Evolutionary conservation across 345 rosid species (phyloP).

Genomic region (Heritiera fomes): DNA sequence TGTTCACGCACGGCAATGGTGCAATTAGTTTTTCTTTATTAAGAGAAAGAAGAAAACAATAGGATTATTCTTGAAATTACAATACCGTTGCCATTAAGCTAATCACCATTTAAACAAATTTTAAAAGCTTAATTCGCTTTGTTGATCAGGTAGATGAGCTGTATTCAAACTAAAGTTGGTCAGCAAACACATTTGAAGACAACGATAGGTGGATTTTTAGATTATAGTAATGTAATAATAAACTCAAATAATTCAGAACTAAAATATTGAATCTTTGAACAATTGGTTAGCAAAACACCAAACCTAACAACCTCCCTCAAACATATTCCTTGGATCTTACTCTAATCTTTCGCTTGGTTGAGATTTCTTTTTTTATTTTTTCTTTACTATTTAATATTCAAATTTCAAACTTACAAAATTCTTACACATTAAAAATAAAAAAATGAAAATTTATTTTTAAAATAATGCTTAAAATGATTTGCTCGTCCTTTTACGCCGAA

Average conservation of each 20-base stretch:
- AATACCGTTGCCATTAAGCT: not conserved
- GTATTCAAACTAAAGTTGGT: slow-evolving; percentile 12
- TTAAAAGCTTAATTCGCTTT: not conserved
- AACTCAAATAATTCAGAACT: not conserved
- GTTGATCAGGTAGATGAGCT: slow-evolving; percentile 8
- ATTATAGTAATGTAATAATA: not conserved
- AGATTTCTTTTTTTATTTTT: not conserved
- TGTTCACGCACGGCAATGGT: not conserved
- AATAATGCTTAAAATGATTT: no score
- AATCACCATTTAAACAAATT: not conserved
- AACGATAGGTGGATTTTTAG: slow-evolving; percentile 4
- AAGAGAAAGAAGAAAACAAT: not conserved
- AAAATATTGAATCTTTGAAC: not conserved
- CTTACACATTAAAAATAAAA: no score
- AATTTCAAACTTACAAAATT: no score
- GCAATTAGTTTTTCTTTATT: not conserved
- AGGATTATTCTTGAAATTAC: not conserved
- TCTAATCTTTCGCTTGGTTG: not conserved
- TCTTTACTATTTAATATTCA: no score
- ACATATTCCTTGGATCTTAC: not conserved
- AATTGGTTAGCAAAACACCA: not conserved
- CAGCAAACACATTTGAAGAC: slow-evolving; percentile 21
- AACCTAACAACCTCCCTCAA: not conserved
- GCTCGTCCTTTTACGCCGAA: not conserved
- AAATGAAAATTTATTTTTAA: no score